Percentiles rank a stretch among this genome's conserved stretches.
Evolutionary conservation across 2,329 filamentous ascomycete genomes (phyloP).

Genomic region (Fusarium goolgardi): DNA sequence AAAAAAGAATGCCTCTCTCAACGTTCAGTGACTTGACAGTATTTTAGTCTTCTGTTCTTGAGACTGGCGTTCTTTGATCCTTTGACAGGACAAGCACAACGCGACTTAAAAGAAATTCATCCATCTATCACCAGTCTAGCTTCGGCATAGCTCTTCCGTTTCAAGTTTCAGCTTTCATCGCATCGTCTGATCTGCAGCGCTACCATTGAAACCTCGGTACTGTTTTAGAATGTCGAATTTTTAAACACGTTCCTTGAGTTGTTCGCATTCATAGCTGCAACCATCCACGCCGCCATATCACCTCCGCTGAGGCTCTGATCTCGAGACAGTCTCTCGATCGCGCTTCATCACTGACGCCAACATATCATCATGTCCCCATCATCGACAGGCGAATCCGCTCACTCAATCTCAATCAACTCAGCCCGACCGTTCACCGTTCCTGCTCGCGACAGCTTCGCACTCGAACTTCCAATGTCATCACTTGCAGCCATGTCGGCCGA

Average conservation of each 20-base stretch:
- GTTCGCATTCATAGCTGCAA: slow-evolving; percentile 12
- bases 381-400: slow-evolving; percentile 65
- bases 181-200: slow-evolving; percentile 33
- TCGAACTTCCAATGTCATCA: slow-evolving; percentile 62
- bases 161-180: slow-evolving; percentile 21
- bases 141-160: slow-evolving; percentile 7
- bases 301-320: slow-evolving; percentile 5
- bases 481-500: slow-evolving; percentile 57
- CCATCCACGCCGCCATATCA: slow-evolving; percentile 1
- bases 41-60: slow-evolving; percentile 18
- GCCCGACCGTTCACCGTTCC: slow-evolving; percentile 59
- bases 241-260: slow-evolving; percentile 30
- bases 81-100: background rate
- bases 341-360: slow-evolving; percentile 41
- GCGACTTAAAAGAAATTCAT: background rate
- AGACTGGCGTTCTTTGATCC: slow-evolving; percentile 19
- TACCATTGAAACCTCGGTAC: slow-evolving; percentile 21
- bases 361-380: slow-evolving; percentile 62
- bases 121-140: background rate
- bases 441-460: slow-evolving; percentile 60
- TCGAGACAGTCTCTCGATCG: slow-evolving; percentile 27
- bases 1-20: slow-evolving; percentile 33
- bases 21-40: slow-evolving; percentile 25
- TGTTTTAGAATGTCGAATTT: slow-evolving; percentile 40
- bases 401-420: slow-evolving; percentile 54